Conservation (phyloP, 108 stramenopile genomes). For the Fragilariopsis cylindrus region DNA sequence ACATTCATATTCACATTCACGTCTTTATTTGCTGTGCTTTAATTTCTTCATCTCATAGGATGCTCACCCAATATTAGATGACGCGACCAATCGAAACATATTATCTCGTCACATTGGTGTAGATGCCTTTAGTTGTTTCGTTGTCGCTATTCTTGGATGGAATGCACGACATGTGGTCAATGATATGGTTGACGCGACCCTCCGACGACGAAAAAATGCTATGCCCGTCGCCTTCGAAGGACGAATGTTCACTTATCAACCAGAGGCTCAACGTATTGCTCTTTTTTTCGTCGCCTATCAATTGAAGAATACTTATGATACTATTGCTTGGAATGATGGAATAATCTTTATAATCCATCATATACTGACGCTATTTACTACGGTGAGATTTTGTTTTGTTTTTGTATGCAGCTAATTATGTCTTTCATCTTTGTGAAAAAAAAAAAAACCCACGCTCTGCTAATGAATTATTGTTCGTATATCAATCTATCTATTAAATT, state of each 20-base stretch:
- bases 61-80: constrained; percentile 56
- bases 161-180: constrained; percentile 38
- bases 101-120: constrained; percentile 80
- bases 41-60: constrained; percentile 29
- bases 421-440: too few species aligned
- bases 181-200: constrained; percentile 36
- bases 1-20: constrained; percentile 4
- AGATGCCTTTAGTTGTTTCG: constrained; percentile 57
- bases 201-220: constrained; percentile 26
- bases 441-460: too few species aligned
- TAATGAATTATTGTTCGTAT: background rate
- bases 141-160: constrained; percentile 56
- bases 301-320: constrained; percentile 83
- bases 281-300: constrained; percentile 80
- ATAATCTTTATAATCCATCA: constrained; percentile 81
- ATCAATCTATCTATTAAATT: background rate
- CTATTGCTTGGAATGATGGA: constrained; percentile 82
- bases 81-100: constrained; percentile 62
- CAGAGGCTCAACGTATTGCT: constrained; percentile 49
- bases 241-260: constrained; percentile 65
- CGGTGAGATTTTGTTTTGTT: constrained; percentile 15
- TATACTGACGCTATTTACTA: constrained; percentile 59
- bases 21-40: background rate
- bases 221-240: constrained; percentile 45
- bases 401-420: background rate